Evolutionary conservation across 2,329 filamentous ascomycete genomes (phyloP), one percentile per base, ranked within the genome.

Genomic region (Hysterium pulicare): DNA sequence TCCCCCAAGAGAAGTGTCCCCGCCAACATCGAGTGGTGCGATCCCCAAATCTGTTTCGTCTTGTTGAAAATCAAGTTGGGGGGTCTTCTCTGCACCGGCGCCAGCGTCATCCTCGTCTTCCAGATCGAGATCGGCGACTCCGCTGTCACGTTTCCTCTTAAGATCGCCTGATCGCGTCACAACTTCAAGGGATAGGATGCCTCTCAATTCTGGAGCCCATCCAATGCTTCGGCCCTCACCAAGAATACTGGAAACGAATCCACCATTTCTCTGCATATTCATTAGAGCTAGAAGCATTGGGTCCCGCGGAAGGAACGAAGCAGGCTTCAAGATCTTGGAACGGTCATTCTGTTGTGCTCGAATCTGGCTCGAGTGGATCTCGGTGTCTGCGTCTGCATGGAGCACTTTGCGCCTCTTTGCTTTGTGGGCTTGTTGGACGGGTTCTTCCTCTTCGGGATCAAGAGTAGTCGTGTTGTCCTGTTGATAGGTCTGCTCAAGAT

Each of bases 61-160:
- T 40, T 74, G 61, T 22, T 71, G 71, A 33, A 74, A 68, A 45
- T 85, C 80, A 13, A 86, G 71, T 36, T 84, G 83, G 41, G 89
- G 80, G 36, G 81, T 83, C 69, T 89, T 87, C 46, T 78, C 75
- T 21, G 74, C 49, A 30, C 46, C 51, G 2, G 37, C 42, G 9
- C 44, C 55, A 15, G 53, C 77, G 23, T 76, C 75, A 40, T 80
- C 77, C 39, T 79, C 81, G 38, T 79, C 77, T 34, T 86, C 82
- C 49, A 76, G 80, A 17, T 85, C 87, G 49, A 93, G 78, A 58
- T 91, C 89, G 33, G 86, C 87, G 50, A 93, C 81, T 19, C 87
- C 90, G 56, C 85, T 90, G 59, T 95, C 90, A 33, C 93, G 84
- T 77, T 98, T 98, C 45, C 93, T 82, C 78, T 97, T 98, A 42